Conservation (phyloP, 306 rosid genomes). For the Lathyrus sativus region DNA sequence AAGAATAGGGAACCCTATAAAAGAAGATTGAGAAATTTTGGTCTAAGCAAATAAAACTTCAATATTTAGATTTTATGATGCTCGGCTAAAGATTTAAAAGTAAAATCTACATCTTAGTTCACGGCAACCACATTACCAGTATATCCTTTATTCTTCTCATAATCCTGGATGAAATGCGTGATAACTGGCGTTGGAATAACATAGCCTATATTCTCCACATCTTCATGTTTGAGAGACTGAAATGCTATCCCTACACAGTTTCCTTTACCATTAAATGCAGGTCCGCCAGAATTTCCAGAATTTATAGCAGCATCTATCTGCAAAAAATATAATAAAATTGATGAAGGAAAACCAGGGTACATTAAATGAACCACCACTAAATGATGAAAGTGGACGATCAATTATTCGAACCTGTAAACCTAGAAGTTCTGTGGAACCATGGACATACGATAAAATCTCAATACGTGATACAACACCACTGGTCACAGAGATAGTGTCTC, state of each 20-base stretch:
- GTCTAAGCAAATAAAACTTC: slow-evolving; percentile 27
- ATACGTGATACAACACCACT: slow-evolving; percentile 96
- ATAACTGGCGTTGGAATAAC: slow-evolving; percentile 98
- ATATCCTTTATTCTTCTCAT: slow-evolving; percentile 83
- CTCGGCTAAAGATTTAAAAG: slow-evolving; percentile 28
- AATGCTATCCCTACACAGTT: slow-evolving; percentile 97
- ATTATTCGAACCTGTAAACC: slow-evolving; percentile 80
- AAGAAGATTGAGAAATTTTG: slow-evolving; percentile 28
- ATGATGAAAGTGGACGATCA: slow-evolving; percentile 22
- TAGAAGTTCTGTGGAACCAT: slow-evolving; percentile 93
- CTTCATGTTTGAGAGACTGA: slow-evolving; percentile 96
- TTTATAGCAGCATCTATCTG: slow-evolving; percentile 97
- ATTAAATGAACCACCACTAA: slow-evolving; percentile 13
- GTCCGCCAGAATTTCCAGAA: slow-evolving; percentile 99
- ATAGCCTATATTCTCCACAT: slow-evolving; percentile 90
- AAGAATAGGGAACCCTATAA: slow-evolving; percentile 87
- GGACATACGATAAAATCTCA: slow-evolving; percentile 92
- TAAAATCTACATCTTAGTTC: slow-evolving; percentile 31
- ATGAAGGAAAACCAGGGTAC: slow-evolving; percentile 25
- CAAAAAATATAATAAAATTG: slow-evolving; percentile 29
- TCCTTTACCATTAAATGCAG: slow-evolving; percentile 91
- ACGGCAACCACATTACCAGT: slow-evolving; percentile 60
- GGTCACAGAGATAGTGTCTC: slow-evolving; percentile 96
- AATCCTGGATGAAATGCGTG: slow-evolving; percentile 86
- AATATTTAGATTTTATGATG: background rate